phyloP scores from a whole-genome alignment of 2,329 filamentous ascomycete species.

The Alternaria panax region DNA sequence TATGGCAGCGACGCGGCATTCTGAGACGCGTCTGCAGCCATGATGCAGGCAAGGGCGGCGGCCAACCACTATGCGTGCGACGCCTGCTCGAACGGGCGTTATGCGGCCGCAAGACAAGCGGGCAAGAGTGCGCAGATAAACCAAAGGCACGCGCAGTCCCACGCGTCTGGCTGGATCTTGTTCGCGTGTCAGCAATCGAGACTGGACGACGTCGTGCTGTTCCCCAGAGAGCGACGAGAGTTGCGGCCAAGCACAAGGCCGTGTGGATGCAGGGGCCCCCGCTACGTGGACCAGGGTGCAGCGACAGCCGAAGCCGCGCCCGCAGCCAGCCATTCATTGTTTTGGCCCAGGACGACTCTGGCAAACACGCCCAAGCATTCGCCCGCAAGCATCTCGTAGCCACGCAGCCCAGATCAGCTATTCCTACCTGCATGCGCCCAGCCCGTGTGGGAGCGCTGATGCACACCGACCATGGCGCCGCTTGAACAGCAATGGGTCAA shows the following conservation, averaged over 20 bases:
- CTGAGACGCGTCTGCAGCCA: slow-evolving; percentile 30
- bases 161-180: not conserved
- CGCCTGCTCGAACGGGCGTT: slow-evolving; percentile 5
- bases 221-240: not conserved
- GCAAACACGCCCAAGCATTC: slow-evolving; percentile 34
- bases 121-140: slow-evolving; percentile 7
- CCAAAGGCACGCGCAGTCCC: slow-evolving; percentile 5
- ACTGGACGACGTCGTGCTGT: slow-evolving; percentile 9
- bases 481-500: slow-evolving; percentile 71
- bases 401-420: slow-evolving; percentile 15
- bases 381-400: slow-evolving; percentile 26
- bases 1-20: slow-evolving; percentile 58
- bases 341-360: slow-evolving; percentile 26
- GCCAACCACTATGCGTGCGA: slow-evolving; percentile 10
- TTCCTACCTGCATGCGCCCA: slow-evolving; percentile 33
- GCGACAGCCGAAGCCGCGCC: slow-evolving; percentile 39
- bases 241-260: slow-evolving; percentile 1
- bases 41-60: slow-evolving; percentile 30
- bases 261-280: slow-evolving; percentile 25
- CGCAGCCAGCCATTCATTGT: slow-evolving; percentile 37
- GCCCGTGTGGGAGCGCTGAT: slow-evolving; percentile 30
- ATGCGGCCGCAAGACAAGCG: slow-evolving; percentile 19
- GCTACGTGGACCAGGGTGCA: slow-evolving; percentile 20
- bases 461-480: slow-evolving; percentile 51
- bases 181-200: slow-evolving; percentile 7